Evolutionary conservation across 805 yeast genomes (phyloP).

Genomic region (Henningerozyma blattae): DNA sequence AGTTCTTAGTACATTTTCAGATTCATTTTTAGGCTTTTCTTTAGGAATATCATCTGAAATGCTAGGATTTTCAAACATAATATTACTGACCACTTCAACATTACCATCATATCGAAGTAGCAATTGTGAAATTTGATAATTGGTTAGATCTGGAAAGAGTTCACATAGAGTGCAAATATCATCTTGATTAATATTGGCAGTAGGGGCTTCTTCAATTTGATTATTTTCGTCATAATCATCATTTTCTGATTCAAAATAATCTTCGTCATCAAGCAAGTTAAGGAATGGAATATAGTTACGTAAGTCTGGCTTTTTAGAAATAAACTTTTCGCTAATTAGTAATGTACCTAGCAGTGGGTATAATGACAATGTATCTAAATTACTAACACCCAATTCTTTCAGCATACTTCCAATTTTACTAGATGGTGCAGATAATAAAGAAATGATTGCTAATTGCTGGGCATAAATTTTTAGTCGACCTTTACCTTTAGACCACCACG

Average conservation of each 20-base stretch:
- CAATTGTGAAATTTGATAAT: constrained; percentile 35
- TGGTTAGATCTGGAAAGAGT: constrained; percentile 53
- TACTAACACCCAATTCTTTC: constrained; percentile 32
- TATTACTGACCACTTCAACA: constrained; percentile 46
- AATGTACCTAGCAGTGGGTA: constrained; percentile 48
- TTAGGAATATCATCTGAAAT: constrained; percentile 22
- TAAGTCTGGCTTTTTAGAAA: constrained; percentile 38
- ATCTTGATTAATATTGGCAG: constrained; percentile 12
- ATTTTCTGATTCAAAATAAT: neutral
- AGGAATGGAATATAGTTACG: constrained; percentile 40
- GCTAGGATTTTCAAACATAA: constrained; percentile 52
- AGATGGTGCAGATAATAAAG: constrained; percentile 37
- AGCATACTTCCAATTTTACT: constrained; percentile 31
- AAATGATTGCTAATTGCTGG: constrained; percentile 39
- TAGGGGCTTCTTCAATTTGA: neutral
- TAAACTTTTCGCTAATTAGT: constrained; percentile 35
- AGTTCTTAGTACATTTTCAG: neutral
- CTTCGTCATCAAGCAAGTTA: constrained; percentile 7
- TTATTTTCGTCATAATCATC: constrained; percentile 1
- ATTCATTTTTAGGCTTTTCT: constrained; percentile 7
- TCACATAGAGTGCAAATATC: constrained; percentile 36
- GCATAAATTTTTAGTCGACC: constrained; percentile 36
- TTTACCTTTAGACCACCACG: constrained; percentile 42
- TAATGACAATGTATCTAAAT: constrained; percentile 29
- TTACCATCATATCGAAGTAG: constrained; percentile 36